Base-by-base conservation (phyloP, 2,329 filamentous ascomycete genomes). In the Pseudogymnoascus sp. region DNA sequence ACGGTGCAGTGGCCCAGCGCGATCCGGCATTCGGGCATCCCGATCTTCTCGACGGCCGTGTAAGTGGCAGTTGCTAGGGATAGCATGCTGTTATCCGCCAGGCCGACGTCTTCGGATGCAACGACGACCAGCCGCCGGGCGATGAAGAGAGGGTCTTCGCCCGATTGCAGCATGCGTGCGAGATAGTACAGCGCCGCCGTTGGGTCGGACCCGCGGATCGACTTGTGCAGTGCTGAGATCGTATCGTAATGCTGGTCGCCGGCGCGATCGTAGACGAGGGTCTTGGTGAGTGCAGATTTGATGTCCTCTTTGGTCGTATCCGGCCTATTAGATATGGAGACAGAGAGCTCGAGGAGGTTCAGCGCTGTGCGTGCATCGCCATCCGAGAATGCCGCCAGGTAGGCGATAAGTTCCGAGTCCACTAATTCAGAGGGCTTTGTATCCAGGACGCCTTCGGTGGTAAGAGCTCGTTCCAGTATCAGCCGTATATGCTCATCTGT, bases 211-310 rank as follows among this genome's bases (percentile, higher is more conserved):
- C 94, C 94, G 52, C 94, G 89, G 8, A 97, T 87, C 2, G 92
- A 92, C 71, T 99, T 99, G 81, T 97, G 94, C 69, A 97, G 94
- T 30, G 94, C 94, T 0, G 91, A 96, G 70, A 99, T 97, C 61
- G 90, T 94, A 72, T 99, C 93, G 78, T 97, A 99, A 76, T 97
- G 94, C 73, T 96, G 91, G 75, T 99, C 94, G 60, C 94, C 93
- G 0, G 90, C 90, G 62, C 94, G 86, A 75, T 99, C 94, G 75
- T 97, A 97, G 12, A 97, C 92, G 1, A 97, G 80, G 0, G 93
- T 97, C 72, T 92, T 92, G 2, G 93, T 97, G 8, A 99, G 80
- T 2, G 89, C 84, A 1, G 85, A 80, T 72, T 96, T 96, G 72
- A 99, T 85, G 63, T 86, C 84, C 5, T 88, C 86, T 65, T 88